Percentiles rank a stretch among this genome's conserved stretches.
Conservation (phyloP, 169 alveolate genomes). For the Plasmodium vinckei region DNA sequence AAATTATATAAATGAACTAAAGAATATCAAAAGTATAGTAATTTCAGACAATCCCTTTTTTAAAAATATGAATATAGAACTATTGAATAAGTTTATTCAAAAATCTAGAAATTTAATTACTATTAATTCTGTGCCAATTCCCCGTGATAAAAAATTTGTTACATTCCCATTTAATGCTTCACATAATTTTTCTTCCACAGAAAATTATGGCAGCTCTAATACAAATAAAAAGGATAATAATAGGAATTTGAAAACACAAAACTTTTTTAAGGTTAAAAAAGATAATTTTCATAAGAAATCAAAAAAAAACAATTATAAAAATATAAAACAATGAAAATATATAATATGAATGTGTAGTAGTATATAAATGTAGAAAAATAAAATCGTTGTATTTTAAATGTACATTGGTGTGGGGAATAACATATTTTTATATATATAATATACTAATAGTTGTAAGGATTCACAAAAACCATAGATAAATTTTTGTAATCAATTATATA, state of each 20-base stretch:
- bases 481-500: too few species aligned
- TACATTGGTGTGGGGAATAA: too few species aligned
- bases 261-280: slow-evolving; percentile 2
- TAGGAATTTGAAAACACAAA: not conserved
- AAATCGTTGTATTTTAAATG: too few species aligned
- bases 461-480: too few species aligned
- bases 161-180: slow-evolving; percentile 20
- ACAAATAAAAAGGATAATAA: not conserved
- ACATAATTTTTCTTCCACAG: not conserved
- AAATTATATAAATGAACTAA: slow-evolving; percentile 36
- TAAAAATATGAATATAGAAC: slow-evolving; percentile 32
- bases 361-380: too few species aligned
- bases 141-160: slow-evolving; percentile 21
- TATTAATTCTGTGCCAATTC: slow-evolving; percentile 48
- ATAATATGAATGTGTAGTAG: too few species aligned
- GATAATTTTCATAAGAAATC: not conserved
- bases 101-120: slow-evolving; percentile 28
- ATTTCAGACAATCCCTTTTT: slow-evolving; percentile 68
- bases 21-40: slow-evolving; percentile 51
- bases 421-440: too few species aligned
- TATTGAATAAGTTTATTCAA: slow-evolving; percentile 48
- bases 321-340: too few species aligned
- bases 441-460: too few species aligned
- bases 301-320: too few species aligned
- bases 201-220: not conserved